These are phyloP conservation scores for Cryptococcus sp. DNA, from an alignment of 1,284 basidiomycete species.

Conservation along the genomic window DNA sequence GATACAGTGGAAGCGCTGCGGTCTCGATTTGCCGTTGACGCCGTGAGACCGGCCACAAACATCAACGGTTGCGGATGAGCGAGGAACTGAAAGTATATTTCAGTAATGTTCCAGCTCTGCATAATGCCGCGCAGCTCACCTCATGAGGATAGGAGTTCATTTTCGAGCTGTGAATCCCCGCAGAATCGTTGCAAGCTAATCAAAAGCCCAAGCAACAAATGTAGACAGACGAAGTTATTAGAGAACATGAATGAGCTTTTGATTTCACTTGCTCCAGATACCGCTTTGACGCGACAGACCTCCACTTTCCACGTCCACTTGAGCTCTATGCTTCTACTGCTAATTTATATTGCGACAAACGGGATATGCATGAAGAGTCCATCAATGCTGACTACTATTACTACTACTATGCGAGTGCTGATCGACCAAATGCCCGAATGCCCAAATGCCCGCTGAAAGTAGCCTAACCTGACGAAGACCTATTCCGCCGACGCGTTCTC, in stretches of 20 bases:
- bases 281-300: constrained; percentile 5
- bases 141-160: constrained; percentile 91
- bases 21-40: constrained; percentile 15
- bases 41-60: constrained; percentile 83
- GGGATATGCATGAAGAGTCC: no score
- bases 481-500: no score
- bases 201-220: no score
- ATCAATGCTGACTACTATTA: no score
- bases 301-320: constrained; percentile 10
- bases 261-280: background rate
- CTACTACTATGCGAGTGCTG: background rate
- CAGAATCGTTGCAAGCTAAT: no score
- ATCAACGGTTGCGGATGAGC: constrained; percentile 83
- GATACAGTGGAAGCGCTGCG: constrained; percentile 20
- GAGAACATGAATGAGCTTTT: no score
- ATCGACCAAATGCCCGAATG: background rate
- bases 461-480: background rate
- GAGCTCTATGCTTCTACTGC: background rate
- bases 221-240: no score
- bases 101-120: background rate
- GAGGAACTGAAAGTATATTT: constrained; percentile 56
- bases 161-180: constrained; percentile 1
- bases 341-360: no score
- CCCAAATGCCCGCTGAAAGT: background rate
- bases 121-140: constrained; percentile 49